Conservation (phyloP, 2,329 filamentous ascomycete genomes). For the Pyricularia pennisetigena region DNA sequence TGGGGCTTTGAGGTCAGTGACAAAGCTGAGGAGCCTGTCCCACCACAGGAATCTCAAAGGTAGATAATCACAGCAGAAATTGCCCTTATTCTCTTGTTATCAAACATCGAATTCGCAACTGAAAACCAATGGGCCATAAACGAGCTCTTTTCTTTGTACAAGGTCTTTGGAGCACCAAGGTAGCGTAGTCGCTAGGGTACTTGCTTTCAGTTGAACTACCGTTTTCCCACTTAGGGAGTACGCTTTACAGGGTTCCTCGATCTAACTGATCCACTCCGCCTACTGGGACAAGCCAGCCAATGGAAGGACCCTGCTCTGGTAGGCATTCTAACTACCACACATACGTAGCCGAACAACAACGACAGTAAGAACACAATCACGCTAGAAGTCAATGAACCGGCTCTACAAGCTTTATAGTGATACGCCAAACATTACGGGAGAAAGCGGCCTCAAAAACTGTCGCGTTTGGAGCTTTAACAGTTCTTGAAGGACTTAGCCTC, state of each 20-base stretch:
- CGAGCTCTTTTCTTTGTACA: background rate
- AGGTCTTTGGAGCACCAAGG: background rate
- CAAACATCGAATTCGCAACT: background rate
- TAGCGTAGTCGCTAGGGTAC: background rate
- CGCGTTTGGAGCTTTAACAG: background rate
- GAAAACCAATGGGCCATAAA: background rate
- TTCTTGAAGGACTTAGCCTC: background rate
- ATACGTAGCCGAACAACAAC: background rate
- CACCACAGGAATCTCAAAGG: background rate
- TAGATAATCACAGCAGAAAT: background rate
- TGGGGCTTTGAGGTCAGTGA: background rate
- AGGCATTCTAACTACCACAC: background rate
- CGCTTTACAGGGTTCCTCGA: background rate
- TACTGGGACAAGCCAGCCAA: background rate
- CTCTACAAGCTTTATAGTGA: background rate
- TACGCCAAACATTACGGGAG: background rate
- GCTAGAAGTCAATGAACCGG: background rate
- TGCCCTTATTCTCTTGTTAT: background rate
- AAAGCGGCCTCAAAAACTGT: background rate
- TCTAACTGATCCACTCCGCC: background rate
- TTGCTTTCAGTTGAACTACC: background rate
- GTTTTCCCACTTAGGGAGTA: background rate
- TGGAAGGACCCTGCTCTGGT: background rate
- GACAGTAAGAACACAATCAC: background rate
- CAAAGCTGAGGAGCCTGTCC: background rate